Evolutionary conservation across 2,329 filamentous ascomycete genomes (phyloP).

Genomic region (Monilinia fructigena): DNA sequence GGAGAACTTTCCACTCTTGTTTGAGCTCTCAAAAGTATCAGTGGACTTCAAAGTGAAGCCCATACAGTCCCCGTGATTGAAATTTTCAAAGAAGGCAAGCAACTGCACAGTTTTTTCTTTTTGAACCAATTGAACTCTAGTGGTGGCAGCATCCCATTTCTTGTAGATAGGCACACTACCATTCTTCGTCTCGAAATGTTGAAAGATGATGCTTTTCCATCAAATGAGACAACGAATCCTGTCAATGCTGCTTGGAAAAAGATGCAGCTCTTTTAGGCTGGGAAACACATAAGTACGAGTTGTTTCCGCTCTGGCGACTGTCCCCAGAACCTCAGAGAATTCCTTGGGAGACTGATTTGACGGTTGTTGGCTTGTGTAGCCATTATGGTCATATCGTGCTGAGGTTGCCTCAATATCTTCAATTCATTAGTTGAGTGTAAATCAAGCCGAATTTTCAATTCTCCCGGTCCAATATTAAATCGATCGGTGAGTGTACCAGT

Average conservation of each 20-base stretch:
- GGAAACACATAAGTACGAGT: slow-evolving; percentile 70
- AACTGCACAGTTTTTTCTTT: slow-evolving; percentile 75
- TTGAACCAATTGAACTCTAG: slow-evolving; percentile 76
- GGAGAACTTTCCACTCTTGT: slow-evolving; percentile 63
- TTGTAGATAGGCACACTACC: slow-evolving; percentile 94
- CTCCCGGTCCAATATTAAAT: slow-evolving; percentile 76
- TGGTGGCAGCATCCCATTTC: slow-evolving; percentile 83
- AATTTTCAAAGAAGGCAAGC: slow-evolving; percentile 84
- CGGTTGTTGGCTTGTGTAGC: slow-evolving; percentile 67
- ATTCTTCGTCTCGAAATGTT: slow-evolving; percentile 80
- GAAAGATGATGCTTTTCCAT: slow-evolving; percentile 70
- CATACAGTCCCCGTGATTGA: slow-evolving; percentile 83
- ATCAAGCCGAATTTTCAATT: slow-evolving; percentile 65
- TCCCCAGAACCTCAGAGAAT: slow-evolving; percentile 51
- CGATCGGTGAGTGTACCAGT: slow-evolving; percentile 79
- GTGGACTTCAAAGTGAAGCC: slow-evolving; percentile 83
- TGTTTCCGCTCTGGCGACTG: slow-evolving; percentile 56
- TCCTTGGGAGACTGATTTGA: slow-evolving; percentile 61
- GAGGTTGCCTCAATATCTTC: slow-evolving; percentile 67
- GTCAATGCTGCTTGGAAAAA: slow-evolving; percentile 80
- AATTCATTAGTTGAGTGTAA: slow-evolving; percentile 59
- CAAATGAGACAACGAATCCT: slow-evolving; percentile 73
- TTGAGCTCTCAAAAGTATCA: slow-evolving; percentile 74
- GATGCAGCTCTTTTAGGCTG: slow-evolving; percentile 68
- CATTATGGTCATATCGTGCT: slow-evolving; percentile 74